These are phyloP conservation scores for Xylaria sp. DNA, from an alignment of 2,329 filamentous ascomycete species.

Conservation along the genomic window DNA sequence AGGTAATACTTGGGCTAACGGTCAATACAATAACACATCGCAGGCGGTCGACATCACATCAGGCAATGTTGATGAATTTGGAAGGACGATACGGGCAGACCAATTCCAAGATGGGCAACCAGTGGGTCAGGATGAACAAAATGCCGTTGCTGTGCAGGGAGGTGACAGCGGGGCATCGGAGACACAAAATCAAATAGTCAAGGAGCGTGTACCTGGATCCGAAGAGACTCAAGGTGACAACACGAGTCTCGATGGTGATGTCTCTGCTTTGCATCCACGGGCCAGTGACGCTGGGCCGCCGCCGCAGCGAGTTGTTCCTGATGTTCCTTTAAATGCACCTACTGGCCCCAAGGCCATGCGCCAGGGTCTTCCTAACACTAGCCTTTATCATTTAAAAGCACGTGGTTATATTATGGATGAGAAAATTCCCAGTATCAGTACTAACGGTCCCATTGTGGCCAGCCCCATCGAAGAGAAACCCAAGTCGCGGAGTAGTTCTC, in stretches of 20 bases:
- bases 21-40: constrained; percentile 32
- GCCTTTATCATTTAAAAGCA: constrained; percentile 68
- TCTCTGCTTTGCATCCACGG: constrained; percentile 42
- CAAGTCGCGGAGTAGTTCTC: constrained; percentile 57
- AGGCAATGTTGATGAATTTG: constrained; percentile 49
- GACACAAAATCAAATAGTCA: constrained; percentile 37
- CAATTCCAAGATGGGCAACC: constrained; percentile 34
- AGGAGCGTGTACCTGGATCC: constrained; percentile 35
- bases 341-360: constrained; percentile 95
- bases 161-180: constrained; percentile 34
- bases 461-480: constrained; percentile 43
- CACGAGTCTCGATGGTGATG: constrained; percentile 42
- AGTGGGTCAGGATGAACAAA: constrained; percentile 35
- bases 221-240: constrained; percentile 37
- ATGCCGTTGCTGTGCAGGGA: constrained; percentile 29
- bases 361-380: constrained; percentile 83
- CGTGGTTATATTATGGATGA: constrained; percentile 54
- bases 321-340: constrained; percentile 73
- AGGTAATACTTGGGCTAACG: constrained; percentile 37
- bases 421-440: constrained; percentile 40
- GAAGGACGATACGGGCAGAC: constrained; percentile 43
- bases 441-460: constrained; percentile 40
- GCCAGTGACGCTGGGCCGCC: constrained; percentile 35
- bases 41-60: constrained; percentile 33
- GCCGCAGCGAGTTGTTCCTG: constrained; percentile 39